A percentile compares a stretch with the other conserved stretches of the same genome.
These are phyloP conservation scores for Cucurbita moschata DNA, from an alignment of 306 rosid genomes.

Conservation along the genomic window DNA sequence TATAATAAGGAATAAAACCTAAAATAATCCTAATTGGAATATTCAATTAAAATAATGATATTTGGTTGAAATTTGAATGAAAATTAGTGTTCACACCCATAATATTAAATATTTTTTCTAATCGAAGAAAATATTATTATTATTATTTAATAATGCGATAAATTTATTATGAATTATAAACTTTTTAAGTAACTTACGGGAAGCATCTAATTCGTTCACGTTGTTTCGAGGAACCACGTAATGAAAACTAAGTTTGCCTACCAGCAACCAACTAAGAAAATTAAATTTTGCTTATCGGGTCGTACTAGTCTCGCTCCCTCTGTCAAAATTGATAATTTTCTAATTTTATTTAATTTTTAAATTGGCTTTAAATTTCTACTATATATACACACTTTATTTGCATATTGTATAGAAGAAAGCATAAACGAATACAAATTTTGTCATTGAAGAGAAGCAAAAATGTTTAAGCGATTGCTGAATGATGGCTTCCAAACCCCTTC, in stretches of 20 bases:
- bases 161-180: too few relatives aligned
- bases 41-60: background rate
- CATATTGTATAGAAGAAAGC: background rate
- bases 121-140: too few relatives aligned
- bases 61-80: too few relatives aligned
- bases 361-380: background rate
- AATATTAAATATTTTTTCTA: too few relatives aligned
- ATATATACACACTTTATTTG: background rate
- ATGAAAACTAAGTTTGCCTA: background rate
- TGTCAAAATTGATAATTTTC: background rate
- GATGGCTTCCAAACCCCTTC: background rate
- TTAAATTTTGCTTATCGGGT: background rate
- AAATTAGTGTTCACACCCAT: too few relatives aligned
- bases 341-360: background rate
- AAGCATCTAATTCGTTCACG: background rate
- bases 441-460: background rate
- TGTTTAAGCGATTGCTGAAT: background rate
- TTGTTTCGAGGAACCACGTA: background rate
- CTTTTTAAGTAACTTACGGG: too few relatives aligned
- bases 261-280: background rate
- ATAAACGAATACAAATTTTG: background rate
- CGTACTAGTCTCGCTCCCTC: too few relatives aligned
- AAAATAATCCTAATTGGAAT: background rate
- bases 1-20: too few relatives aligned
- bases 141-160: too few relatives aligned